These are phyloP conservation scores for cucumber (Cucumis sativus) DNA, from an alignment of 306 rosid species.

Conservation along the genomic window Cucumber_9930_V3 NC_026655.2:4652001-4652500, in stretches of 20 bases:
- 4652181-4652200: slow-evolving; percentile 2
- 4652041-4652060: slow-evolving; percentile 84
- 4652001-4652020: slow-evolving; percentile 77
- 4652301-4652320: not conserved
- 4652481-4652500: not conserved
- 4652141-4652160: not conserved
- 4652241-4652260: not conserved
- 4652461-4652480: not conserved
- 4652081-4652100: slow-evolving; percentile 82
- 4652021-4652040: slow-evolving; percentile 73
- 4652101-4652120: slow-evolving; percentile 47
- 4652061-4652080: slow-evolving; percentile 94
- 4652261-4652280: not conserved
- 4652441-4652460: too few relatives aligned
- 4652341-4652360: not conserved
- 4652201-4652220: not conserved
- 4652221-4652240: not conserved
- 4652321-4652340: too few relatives aligned
- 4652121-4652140: not conserved
- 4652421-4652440: not conserved
- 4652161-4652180: not conserved
- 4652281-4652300: not conserved
- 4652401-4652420: not conserved
- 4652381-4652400: not conserved
- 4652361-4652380: too few relatives aligned